Evolutionary conservation across 2,329 filamentous ascomycete species (phyloP).

Genomic region (Colletotrichum eremochloae): DNA sequence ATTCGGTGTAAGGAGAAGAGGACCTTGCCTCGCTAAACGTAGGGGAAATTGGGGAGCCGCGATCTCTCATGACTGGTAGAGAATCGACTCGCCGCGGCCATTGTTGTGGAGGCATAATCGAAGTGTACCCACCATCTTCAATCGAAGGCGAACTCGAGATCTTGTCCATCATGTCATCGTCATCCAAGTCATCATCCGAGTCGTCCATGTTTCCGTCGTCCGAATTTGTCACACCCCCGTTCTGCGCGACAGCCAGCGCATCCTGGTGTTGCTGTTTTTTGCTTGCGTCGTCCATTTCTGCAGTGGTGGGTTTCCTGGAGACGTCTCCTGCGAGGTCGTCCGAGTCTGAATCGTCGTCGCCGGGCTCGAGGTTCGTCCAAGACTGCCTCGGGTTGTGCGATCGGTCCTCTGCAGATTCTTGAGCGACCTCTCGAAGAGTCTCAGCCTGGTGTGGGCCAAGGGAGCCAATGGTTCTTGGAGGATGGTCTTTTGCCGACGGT

Average conservation of each 20-base stretch:
- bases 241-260: slow-evolving; percentile 70
- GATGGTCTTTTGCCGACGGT: slow-evolving; percentile 88
- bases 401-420: slow-evolving; percentile 82
- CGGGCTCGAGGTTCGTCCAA: slow-evolving; percentile 57
- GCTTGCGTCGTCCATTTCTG: slow-evolving; percentile 42
- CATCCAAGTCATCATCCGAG: slow-evolving; percentile 80
- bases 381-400: slow-evolving; percentile 73
- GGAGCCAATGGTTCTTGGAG: slow-evolving; percentile 50
- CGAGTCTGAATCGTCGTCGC: slow-evolving; percentile 58
- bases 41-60: slow-evolving; percentile 51
- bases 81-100: slow-evolving; percentile 62
- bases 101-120: slow-evolving; percentile 51
- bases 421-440: slow-evolving; percentile 82
- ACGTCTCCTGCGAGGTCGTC: slow-evolving; percentile 60
- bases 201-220: slow-evolving; percentile 76
- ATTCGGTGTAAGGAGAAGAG: slow-evolving; percentile 59
- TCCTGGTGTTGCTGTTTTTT: slow-evolving; percentile 53
- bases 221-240: slow-evolving; percentile 65
- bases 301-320: slow-evolving; percentile 54
- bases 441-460: slow-evolving; percentile 88
- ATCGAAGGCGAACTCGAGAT: slow-evolving; percentile 99
- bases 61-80: slow-evolving; percentile 51
- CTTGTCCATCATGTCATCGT: slow-evolving; percentile 97
- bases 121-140: slow-evolving; percentile 91
- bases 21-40: slow-evolving; percentile 51